Evolutionary conservation across 306 rosid genomes (phyloP).

Genomic region (Adenanthera pavonina): DNA sequence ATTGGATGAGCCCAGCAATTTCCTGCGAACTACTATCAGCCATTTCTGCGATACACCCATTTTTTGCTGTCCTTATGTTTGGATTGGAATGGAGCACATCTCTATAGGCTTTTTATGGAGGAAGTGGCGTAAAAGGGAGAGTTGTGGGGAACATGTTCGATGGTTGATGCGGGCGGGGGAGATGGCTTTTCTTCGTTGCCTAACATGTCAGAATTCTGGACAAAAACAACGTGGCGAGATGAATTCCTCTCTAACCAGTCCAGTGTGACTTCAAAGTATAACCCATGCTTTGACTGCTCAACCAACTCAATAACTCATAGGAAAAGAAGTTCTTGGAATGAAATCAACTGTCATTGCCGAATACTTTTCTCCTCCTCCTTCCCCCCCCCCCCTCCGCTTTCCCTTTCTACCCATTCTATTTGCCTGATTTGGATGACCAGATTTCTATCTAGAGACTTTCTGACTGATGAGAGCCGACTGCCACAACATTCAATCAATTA

Average conservation of each 20-base stretch:
- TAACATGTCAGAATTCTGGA: constrained; percentile 21
- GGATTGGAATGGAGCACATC: neutral
- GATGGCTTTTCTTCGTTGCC: constrained; percentile 3
- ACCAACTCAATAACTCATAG: neutral
- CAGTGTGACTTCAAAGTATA: constrained; percentile 29
- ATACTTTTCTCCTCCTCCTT: no score
- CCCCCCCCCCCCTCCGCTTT: no score
- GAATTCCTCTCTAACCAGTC: constrained; percentile 29
- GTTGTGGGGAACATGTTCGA: constrained; percentile 61
- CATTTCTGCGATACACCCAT: neutral
- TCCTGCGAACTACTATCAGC: neutral
- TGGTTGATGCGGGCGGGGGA: neutral
- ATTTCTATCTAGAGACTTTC: no score
- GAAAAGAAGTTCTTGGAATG: neutral
- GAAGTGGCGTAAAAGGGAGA: constrained; percentile 59
- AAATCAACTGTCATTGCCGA: neutral
- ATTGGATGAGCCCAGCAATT: neutral
- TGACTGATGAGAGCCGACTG: no score
- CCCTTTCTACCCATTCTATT: neutral
- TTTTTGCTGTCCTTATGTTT: neutral
- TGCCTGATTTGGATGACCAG: neutral
- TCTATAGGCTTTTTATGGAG: constrained; percentile 16
- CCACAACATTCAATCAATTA: neutral
- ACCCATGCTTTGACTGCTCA: neutral
- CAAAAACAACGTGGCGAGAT: constrained; percentile 39